These are phyloP conservation scores for Boletus rubescentipes DNA, from an alignment of 768 basidiomycete species.

Conservation along the genomic window DNA sequence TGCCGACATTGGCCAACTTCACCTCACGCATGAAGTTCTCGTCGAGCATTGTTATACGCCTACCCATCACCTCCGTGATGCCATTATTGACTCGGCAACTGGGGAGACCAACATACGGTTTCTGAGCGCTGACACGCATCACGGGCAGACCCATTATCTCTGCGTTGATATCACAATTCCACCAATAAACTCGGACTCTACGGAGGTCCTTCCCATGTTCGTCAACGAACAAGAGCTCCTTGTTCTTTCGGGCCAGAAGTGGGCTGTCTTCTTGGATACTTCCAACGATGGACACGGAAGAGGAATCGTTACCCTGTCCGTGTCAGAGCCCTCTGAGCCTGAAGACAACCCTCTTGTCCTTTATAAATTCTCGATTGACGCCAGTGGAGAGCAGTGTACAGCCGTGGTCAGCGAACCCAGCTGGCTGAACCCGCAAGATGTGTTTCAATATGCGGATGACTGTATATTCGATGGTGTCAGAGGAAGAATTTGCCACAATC, in stretches of 20 bases:
- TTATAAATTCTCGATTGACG: constrained; percentile 22
- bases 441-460: neutral
- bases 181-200: neutral
- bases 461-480: constrained; percentile 18
- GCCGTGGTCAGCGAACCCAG: constrained; percentile 13
- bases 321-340: neutral
- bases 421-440: constrained; percentile 5
- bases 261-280: constrained; percentile 3
- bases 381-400: constrained; percentile 14
- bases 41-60: constrained; percentile 4
- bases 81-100: constrained; percentile 13
- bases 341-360: neutral
- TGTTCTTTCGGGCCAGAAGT: constrained; percentile 12
- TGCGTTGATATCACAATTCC: constrained; percentile 20
- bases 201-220: constrained; percentile 10
- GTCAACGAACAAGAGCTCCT: constrained; percentile 15
- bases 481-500: constrained; percentile 19
- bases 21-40: constrained; percentile 21
- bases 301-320: constrained; percentile 14
- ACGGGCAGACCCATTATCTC: constrained; percentile 5
- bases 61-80: constrained; percentile 10
- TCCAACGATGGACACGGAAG: constrained; percentile 18
- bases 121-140: neutral
- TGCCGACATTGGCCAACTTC: constrained; percentile 2
- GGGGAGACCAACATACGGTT: constrained; percentile 15